Evolutionary conservation across 208 protist genomes (phyloP), one percentile per base, ranked within the genome.

Genomic region (Acanthamoeba castellanii): DNA sequence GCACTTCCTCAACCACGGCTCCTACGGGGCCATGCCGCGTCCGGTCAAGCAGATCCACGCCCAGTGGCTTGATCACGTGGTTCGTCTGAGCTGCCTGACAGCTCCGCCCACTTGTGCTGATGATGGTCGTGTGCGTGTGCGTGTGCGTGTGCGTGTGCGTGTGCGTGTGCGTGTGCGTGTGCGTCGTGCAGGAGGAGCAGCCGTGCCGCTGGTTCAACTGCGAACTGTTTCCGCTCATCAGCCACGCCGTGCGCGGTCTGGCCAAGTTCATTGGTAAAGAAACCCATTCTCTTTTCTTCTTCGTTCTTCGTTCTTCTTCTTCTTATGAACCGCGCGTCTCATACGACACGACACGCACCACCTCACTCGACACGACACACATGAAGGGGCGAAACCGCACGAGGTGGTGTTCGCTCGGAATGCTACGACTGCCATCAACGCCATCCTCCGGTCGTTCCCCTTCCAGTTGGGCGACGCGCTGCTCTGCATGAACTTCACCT

Each of bases 1-100:
- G 25, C n/a, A 25, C 59, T 91, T 91, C 27, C 85, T 91, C 57
- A 91, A 91, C 59, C 85, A 91, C 59, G 85, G 85, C 32, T 91
- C 55, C 16, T 91, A 91, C 85, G 85, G 85, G 18, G 52, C 85
- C 32, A 91, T 74, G 34, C 85, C 85, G 11, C 52, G 85, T 14
- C 61, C 59, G n/a, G 85, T 91, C 57, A 74, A 87, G 78, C 32
- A 87, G 32, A 25, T 59, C 78, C 20, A 87, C 78, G 13, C 6
- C 50, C 18, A 87, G 32, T 87, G 78, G 78, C 78, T 87, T 47
- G 78, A 87, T 22, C 30, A 87, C 50, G 78, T 87, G 47, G 78
- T 87, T 20, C 52, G 22, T 87, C 7, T 14, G 37, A 3, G 37
- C 37, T 3, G 37, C 37, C 37, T 3, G 37, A 42, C 37, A 4